A percentile compares a stretch with the other conserved stretches of the same genome.
phyloP scores from a whole-genome alignment of 805 yeast genomes.

The Kockiozyma suomiensis region DNA sequence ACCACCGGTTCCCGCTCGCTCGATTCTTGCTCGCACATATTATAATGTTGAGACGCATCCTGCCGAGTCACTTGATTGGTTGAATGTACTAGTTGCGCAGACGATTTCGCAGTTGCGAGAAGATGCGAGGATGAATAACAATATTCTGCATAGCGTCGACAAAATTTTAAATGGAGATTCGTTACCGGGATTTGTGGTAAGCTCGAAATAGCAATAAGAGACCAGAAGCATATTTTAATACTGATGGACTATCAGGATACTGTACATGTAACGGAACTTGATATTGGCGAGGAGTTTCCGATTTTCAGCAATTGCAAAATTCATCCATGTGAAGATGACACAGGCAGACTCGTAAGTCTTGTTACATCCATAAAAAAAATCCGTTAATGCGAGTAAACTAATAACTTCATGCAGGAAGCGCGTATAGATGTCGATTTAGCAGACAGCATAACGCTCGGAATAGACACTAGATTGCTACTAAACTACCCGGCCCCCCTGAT shows the following conservation, averaged over 20 bases:
- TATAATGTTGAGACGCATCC: constrained; percentile 86
- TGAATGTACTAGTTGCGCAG: constrained; percentile 91
- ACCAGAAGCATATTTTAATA: too few relatives aligned
- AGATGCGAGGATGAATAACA: constrained; percentile 86
- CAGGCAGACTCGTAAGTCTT: constrained; percentile 45
- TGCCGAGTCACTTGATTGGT: constrained; percentile 95
- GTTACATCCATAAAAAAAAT: background rate
- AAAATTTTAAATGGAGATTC: constrained; percentile 62
- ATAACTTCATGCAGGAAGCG: constrained; percentile 54
- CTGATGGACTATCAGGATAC: constrained; percentile 59
- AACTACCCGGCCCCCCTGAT: constrained; percentile 83
- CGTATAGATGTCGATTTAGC: constrained; percentile 88
- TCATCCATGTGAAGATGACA: constrained; percentile 56
- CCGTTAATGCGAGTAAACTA: too few relatives aligned
- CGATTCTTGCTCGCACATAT: constrained; percentile 85
- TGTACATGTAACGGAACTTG: constrained; percentile 80
- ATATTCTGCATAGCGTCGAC: constrained; percentile 77
- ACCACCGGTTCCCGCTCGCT: constrained; percentile 34
- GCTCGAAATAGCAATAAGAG: too few relatives aligned
- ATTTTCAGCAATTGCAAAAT: constrained; percentile 92
- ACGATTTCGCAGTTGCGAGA: constrained; percentile 80
- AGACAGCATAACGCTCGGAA: constrained; percentile 82
- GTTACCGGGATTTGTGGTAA: constrained; percentile 71
- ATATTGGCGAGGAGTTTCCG: constrained; percentile 93
- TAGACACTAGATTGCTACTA: constrained; percentile 74